phyloP scores from a whole-genome alignment of 2,329 filamentous ascomycete species.

The Trichoderma gracile region DNA sequence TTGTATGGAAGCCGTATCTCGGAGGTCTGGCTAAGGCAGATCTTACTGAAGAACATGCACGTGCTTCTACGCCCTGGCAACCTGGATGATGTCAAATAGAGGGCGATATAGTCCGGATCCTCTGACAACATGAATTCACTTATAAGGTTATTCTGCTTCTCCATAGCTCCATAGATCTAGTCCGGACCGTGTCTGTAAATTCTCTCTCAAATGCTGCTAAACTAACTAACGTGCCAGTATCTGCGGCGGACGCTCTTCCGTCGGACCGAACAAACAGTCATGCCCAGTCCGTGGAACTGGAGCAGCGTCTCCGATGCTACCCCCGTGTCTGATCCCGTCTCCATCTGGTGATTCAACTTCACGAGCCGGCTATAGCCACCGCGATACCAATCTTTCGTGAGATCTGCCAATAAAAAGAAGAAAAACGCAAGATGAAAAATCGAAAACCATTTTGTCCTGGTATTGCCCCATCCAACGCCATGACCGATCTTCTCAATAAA shows the following conservation, averaged over 20 bases:
- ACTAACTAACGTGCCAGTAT: not conserved
- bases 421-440: not conserved
- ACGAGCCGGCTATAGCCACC: conserved; percentile 2
- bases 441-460: conserved; percentile 33
- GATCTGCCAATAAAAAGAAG: conserved; percentile 1
- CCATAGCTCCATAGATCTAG: not conserved
- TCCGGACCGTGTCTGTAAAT: not conserved
- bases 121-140: too few relatives aligned
- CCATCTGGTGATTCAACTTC: not conserved
- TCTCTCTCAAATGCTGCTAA: not conserved
- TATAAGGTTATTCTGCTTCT: not conserved
- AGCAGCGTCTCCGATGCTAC: conserved; percentile 1
- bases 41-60: not conserved
- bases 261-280: conserved; percentile 1
- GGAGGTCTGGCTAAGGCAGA: not conserved
- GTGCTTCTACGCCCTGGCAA: too few relatives aligned
- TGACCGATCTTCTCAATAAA: conserved; percentile 29
- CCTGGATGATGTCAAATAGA: conserved; percentile 2
- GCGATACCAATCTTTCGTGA: not conserved
- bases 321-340: not conserved
- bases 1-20: not conserved
- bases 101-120: not conserved
- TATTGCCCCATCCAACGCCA: conserved; percentile 37
- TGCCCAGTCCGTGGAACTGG: not conserved
- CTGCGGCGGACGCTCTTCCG: not conserved